A percentile compares a stretch with the other conserved stretches of the same genome.
Evolutionary conservation across 2,329 filamentous ascomycete species (phyloP).

Genomic region (Chrysoporthe austroafricana): DNA sequence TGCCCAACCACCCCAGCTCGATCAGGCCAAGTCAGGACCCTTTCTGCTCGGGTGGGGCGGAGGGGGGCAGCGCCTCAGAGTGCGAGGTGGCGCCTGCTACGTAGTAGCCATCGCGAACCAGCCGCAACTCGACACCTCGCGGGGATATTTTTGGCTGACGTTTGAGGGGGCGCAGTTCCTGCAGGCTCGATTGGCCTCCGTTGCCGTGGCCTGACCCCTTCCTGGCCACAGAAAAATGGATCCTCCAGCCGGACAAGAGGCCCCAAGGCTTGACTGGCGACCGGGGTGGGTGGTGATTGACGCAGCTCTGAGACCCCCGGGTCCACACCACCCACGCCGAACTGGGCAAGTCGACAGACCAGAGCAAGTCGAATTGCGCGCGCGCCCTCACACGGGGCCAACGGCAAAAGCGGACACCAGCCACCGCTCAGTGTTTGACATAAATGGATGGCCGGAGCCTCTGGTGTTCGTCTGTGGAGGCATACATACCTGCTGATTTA

Average conservation of each 20-base stretch:
- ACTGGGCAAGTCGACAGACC: not conserved
- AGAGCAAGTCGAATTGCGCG: not conserved
- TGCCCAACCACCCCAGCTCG: not conserved
- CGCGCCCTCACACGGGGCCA: conserved; percentile 21
- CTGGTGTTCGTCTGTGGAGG: not conserved
- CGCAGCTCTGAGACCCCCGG: conserved; percentile 3
- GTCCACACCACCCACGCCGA: not conserved
- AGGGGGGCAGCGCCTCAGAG: not conserved
- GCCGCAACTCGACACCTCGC: not conserved
- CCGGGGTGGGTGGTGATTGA: not conserved
- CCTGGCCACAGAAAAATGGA: not conserved
- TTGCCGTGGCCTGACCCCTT: conserved; percentile 2
- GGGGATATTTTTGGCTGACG: conserved; percentile 19
- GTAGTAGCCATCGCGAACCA: no score
- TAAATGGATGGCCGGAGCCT: not conserved
- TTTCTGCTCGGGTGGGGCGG: no score
- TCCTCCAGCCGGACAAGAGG: not conserved
- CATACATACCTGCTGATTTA: not conserved
- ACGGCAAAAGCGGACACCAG: conserved; percentile 19
- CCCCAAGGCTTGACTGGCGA: not conserved
- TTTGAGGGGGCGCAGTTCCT: conserved; percentile 21
- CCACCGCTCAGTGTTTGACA: not conserved
- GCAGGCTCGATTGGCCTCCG: conserved; percentile 19
- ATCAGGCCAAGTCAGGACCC: not conserved
- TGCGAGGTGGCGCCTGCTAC: conserved; percentile 1